A percentile compares a stretch with the other conserved stretches of the same genome.
Conservation (phyloP, 139 green algal genomes). For the Edaphochlamys debaryana region DNA sequence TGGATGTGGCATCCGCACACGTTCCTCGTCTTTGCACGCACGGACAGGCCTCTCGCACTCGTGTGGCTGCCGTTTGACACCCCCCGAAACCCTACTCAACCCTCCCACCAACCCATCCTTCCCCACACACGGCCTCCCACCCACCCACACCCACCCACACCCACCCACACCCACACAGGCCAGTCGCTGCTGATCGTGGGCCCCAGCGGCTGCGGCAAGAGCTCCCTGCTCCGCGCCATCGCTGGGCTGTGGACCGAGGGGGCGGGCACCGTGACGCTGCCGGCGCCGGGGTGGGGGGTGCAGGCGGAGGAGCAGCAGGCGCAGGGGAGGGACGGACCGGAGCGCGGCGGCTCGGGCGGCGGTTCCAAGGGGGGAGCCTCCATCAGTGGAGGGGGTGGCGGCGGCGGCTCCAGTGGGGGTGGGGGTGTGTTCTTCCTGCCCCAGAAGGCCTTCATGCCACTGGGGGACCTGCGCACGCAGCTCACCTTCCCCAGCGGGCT, state of each 20-base stretch:
- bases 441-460: constrained; percentile 92
- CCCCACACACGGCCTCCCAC: neutral
- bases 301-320: no score
- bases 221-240: constrained; percentile 84
- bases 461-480: constrained; percentile 86
- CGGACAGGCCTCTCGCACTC: no score
- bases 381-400: constrained; percentile 44
- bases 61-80: no score
- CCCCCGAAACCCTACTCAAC: neutral
- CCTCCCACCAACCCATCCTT: neutral
- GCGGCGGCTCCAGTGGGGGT: constrained; percentile 63
- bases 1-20: no score
- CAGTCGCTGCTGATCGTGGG: constrained; percentile 89
- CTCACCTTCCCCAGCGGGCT: constrained; percentile 81
- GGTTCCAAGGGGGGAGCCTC: neutral
- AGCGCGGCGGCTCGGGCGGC: no score
- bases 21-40: neutral
- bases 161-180: constrained; percentile 30
- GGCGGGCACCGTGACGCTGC: constrained; percentile 63
- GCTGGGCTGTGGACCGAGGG: constrained; percentile 91
- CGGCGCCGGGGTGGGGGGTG: neutral
- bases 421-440: constrained; percentile 87
- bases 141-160: neutral
- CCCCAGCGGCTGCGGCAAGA: constrained; percentile 90
- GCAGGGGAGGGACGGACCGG: no score